Evolutionary conservation across 352 stramenopile genomes (phyloP).

Genomic region (Pseudoperonospora humuli): DNA sequence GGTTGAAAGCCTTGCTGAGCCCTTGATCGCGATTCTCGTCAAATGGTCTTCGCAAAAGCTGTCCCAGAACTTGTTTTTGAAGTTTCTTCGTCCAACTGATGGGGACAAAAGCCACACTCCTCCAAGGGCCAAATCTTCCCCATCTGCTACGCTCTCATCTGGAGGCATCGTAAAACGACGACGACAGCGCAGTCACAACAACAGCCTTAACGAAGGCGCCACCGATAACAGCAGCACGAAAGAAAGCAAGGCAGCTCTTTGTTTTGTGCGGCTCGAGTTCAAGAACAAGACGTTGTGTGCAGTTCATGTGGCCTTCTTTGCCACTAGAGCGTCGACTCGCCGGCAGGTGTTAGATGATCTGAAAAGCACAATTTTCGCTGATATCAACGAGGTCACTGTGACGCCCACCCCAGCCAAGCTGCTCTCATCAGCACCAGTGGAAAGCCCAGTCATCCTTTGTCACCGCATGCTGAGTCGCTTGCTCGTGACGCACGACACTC

Average conservation of each 20-base stretch:
- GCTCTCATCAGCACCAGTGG: constrained; percentile 14
- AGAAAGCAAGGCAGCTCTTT: constrained; percentile 55
- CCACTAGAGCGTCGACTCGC: constrained; percentile 49
- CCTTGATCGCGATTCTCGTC: constrained; percentile 43
- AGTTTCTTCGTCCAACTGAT: constrained; percentile 45
- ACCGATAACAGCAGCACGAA: constrained; percentile 14
- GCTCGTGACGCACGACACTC: constrained; percentile 66
- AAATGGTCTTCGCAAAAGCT: constrained; percentile 78
- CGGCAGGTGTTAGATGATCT: constrained; percentile 67
- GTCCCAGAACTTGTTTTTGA: constrained; percentile 72
- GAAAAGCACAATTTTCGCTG: constrained; percentile 50
- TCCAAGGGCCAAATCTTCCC: constrained; percentile 14
- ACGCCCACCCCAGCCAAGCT: constrained; percentile 20
- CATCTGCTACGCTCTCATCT: constrained; percentile 12
- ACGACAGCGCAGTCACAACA: constrained; percentile 32
- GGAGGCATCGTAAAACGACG: constrained; percentile 28
- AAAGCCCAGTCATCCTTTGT: constrained; percentile 34
- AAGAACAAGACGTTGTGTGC: constrained; percentile 75
- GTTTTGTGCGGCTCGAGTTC: constrained; percentile 74
- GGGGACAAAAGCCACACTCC: constrained; percentile 17
- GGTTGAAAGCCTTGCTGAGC: constrained; percentile 48
- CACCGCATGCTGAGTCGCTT: constrained; percentile 78
- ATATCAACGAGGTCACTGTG: constrained; percentile 40
- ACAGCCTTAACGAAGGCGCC: constrained; percentile 13
- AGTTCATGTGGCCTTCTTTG: constrained; percentile 83